Percentiles rank a stretch among this genome's conserved stretches.
These are phyloP conservation scores for Saturnispora mendoncae DNA, from an alignment of 805 yeast species.

Conservation along the genomic window DNA sequence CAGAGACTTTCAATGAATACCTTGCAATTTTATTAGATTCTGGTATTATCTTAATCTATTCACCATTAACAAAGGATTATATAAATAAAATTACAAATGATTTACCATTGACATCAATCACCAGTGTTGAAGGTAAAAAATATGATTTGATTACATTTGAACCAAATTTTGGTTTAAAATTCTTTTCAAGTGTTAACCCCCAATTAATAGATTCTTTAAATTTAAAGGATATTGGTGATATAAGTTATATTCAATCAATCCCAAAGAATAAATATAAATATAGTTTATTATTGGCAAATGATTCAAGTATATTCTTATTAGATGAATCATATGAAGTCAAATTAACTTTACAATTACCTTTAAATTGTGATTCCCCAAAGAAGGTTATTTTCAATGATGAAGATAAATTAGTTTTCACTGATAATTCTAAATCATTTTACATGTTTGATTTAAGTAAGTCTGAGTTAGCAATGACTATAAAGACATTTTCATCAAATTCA, in stretches of 20 bases:
- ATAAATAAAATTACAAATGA: constrained; percentile 31
- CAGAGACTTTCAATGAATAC: constrained; percentile 10
- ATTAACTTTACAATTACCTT: constrained; percentile 14
- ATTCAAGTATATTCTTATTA: constrained; percentile 7
- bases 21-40: constrained; percentile 21
- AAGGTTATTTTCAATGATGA: background rate
- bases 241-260: constrained; percentile 2
- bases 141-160: constrained; percentile 26
- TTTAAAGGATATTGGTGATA: constrained; percentile 16
- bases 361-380: background rate
- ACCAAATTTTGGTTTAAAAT: constrained; percentile 20
- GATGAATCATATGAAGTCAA: constrained; percentile 6
- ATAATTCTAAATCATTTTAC: constrained; percentile 6
- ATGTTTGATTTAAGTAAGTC: constrained; percentile 22
- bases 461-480: constrained; percentile 20
- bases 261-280: background rate
- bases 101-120: constrained; percentile 21
- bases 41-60: constrained; percentile 35
- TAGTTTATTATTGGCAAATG: constrained; percentile 10
- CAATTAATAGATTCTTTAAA: constrained; percentile 15
- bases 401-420: background rate
- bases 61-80: constrained; percentile 35
- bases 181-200: constrained; percentile 20
- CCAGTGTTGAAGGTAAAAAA: constrained; percentile 7
- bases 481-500: constrained; percentile 26